Conservation (phyloP, 1,284 basidiomycete genomes). For the Leccinum insolens region DNA sequence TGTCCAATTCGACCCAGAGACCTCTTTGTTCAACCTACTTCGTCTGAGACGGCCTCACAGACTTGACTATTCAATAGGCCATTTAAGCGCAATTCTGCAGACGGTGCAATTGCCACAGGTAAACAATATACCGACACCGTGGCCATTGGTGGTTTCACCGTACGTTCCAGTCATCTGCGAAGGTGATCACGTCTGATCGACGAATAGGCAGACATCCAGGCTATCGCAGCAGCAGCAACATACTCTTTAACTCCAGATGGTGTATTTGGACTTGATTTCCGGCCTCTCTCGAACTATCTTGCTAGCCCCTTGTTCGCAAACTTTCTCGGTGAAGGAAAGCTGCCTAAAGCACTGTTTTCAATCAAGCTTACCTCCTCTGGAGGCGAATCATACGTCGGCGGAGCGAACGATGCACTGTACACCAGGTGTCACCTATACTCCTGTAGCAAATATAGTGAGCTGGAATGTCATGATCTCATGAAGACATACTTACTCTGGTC, state of each 20-base stretch:
- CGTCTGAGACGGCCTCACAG: background rate
- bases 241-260: background rate
- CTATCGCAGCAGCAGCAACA: background rate
- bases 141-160: background rate
- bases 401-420: background rate
- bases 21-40: background rate
- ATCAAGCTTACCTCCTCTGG: background rate
- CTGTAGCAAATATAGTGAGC: background rate
- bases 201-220: background rate
- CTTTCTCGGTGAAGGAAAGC: background rate
- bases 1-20: background rate
- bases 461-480: too few species aligned
- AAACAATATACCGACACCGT: background rate
- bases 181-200: background rate
- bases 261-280: background rate
- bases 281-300: background rate
- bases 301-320: background rate
- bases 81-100: background rate
- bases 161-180: background rate
- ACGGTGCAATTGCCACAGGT: background rate
- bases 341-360: background rate
- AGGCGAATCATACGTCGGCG: background rate
- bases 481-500: background rate
- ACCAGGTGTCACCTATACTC: background rate
- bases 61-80: background rate